Conservation (phyloP, 306 rosid genomes). For the Vicia villosa region DNA sequence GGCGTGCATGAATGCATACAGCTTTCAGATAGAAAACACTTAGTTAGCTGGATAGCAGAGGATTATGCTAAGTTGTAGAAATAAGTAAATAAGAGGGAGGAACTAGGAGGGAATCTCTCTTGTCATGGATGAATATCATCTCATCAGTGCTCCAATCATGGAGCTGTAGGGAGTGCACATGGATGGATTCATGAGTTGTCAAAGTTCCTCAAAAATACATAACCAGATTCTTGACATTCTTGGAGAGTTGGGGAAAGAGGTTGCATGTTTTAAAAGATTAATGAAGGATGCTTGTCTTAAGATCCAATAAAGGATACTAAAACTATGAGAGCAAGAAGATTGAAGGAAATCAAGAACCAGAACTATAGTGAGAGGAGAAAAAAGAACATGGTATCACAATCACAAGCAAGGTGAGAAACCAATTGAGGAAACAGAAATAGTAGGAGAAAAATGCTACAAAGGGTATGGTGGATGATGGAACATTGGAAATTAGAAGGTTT, state of each 20-base stretch:
- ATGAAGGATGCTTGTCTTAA: neutral
- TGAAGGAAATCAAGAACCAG: neutral
- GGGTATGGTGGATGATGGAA: neutral
- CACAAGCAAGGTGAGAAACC: neutral
- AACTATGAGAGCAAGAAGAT: neutral
- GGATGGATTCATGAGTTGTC: neutral
- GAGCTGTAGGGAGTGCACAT: constrained; percentile 1
- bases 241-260: neutral
- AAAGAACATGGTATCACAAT: neutral
- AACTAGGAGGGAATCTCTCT: neutral
- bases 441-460: neutral
- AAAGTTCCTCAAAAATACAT: neutral
- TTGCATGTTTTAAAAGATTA: neutral
- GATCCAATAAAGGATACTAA: neutral
- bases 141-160: neutral
- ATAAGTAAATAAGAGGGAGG: neutral
- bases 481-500: neutral
- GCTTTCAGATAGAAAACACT: neutral
- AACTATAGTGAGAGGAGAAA: neutral
- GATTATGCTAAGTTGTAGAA: neutral
- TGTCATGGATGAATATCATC: neutral
- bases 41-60: constrained; percentile 3
- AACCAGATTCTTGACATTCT: neutral
- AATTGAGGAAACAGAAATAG: neutral
- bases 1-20: constrained; percentile 9